Evolutionary conservation across 495 filamentous ascomycete species (phyloP), one percentile per base, ranked within the genome.

Genomic region (Lepidopterella palustris): DNA sequence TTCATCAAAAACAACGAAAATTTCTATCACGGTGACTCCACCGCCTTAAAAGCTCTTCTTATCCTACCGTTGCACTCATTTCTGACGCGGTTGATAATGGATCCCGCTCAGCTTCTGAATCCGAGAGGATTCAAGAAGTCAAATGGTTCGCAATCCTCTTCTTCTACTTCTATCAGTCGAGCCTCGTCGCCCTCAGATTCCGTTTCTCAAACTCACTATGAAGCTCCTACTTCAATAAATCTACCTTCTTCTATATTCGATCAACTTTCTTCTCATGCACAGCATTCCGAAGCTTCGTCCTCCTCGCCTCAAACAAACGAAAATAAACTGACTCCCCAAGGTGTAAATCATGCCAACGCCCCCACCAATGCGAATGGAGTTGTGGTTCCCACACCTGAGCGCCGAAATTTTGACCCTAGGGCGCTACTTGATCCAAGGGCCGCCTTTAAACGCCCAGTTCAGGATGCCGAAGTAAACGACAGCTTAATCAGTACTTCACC

Each of bases 361-460:
- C 27, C 47, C n/a, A 13, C 3, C 2, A 51, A 23, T 13, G 21
- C 47, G 25, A 51, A 51, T 51, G 47, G 47, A 51, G 47, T 5
- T 23, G 2, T 5, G n/a, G 47, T 23, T 13, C 8, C 47, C 5
- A 28, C 10, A 21, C 4, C 28, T 48, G 20, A 35, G 13, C 18
- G 9, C 15, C 39, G 25, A 31, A 23, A 8, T 60, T 69, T 58
- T 59, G 70, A 66, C 57, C 63, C 61, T 20, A 63, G 48, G n/a
- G 53, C 53, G 10, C 62, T 74, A 1, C 70, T 75, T 35, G 63
- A 73, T 50, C 68, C 71, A 18, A 71, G 56, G 57, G 52, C 55
- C 10, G 53, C 50, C 25, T n/a, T n/a, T 32, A 66, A 45, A 29
- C 45, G 55, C 13, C 40, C 56, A 49, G 29, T 47, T 35, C 57